Evolutionary conservation across 805 yeast species (phyloP).

Genomic region (Candida nanaspora): DNA sequence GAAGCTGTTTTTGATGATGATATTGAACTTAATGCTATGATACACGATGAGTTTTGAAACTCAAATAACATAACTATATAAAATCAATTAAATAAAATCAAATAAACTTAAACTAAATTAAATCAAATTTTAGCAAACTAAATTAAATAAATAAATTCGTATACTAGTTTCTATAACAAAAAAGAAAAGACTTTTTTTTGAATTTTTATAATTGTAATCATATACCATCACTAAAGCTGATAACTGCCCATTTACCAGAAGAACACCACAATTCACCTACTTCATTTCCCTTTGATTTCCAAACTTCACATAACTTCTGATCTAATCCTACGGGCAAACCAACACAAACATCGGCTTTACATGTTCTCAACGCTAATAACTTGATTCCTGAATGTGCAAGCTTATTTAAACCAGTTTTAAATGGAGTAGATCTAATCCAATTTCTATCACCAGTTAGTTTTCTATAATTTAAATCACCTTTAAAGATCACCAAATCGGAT

Average conservation of each 20-base stretch:
- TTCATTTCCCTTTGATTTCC: conserved; percentile 52
- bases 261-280: conserved; percentile 75
- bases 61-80: too few relatives aligned
- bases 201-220: too few relatives aligned
- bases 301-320: conserved; percentile 54
- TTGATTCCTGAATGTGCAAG: conserved; percentile 59
- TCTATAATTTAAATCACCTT: conserved; percentile 95
- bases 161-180: too few relatives aligned
- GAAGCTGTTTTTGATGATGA: conserved; percentile 2
- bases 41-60: background rate
- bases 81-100: too few relatives aligned
- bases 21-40: conserved; percentile 1
- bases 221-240: conserved; percentile 46
- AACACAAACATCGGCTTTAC: conserved; percentile 93
- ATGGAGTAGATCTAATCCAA: conserved; percentile 82
- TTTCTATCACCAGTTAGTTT: conserved; percentile 85
- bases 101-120: too few relatives aligned
- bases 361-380: conserved; percentile 75
- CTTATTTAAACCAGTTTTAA: conserved; percentile 60
- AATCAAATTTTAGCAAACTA: background rate
- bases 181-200: background rate
- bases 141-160: background rate
- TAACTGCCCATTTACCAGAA: conserved; percentile 92
- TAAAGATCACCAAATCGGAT: conserved; percentile 71
- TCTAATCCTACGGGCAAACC: conserved; percentile 72